Evolutionary conservation across 345 rosid genomes (phyloP), one percentile per base, ranked within the genome.

Genomic region (Cardamine chenopodiifolia): DNA sequence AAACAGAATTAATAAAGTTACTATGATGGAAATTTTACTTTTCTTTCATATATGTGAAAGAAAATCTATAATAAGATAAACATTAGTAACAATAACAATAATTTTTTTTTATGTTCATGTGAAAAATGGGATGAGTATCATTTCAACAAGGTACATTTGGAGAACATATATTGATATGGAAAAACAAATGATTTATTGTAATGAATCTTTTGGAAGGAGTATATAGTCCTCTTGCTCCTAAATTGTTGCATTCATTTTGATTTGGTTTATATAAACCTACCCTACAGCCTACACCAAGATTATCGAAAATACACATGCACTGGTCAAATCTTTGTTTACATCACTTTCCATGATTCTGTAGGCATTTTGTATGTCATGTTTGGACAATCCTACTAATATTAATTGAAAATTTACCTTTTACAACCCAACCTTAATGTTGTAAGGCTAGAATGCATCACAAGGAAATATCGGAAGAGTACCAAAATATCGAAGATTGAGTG

Each of bases 381-480:
- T 34, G 37, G 37, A 8, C 11, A 32, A 32, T 32, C 10, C 37
- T 8, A 32, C 37, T 32, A 32, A 32, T 7, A 8, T 32, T 32
- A 8, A 1, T 1, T 2, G 37, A 32, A 0, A 32, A 32, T 2
- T 2, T 32, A 8, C 0, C 7, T 32, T 8, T 32, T 32, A 32
- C 37, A 2, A 32, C 37, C 37, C 1, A 32, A 31, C 34, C 8
- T 31, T 31, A 31, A 31, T 31, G 34, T 8, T 32, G 10, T 32
- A 32, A 32, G 37, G 37, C 8, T 32, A 8, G 37, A 32, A 31
- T 31, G 34, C 37, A 8, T 7, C 37, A 32, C 37, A 32, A 32
- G 37, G 20, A n/a, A 22, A 22, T 55, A 73, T 65, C 65, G 78
- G 66, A 65, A 73, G 56, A 49, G 45, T 2, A 73, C 37, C 55